Conservation (phyloP, 2,329 filamentous ascomycete species). For the Curvularia sp. region DNA sequence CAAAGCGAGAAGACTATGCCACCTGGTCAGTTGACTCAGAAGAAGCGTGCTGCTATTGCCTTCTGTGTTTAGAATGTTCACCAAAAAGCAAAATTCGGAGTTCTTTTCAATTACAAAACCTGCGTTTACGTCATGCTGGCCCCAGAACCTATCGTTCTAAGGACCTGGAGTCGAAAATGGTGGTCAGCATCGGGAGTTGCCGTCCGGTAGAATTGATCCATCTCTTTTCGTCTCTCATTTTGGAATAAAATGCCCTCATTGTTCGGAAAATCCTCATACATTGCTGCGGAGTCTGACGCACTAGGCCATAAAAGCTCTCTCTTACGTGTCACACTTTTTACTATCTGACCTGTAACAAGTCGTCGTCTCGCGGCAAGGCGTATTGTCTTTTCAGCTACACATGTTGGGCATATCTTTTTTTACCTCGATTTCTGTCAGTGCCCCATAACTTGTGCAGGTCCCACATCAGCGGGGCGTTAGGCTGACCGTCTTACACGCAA, state of each 20-base stretch:
- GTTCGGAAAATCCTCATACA: not conserved
- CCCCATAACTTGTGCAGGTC: not conserved
- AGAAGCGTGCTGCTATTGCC: not conserved
- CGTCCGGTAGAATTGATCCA: not conserved
- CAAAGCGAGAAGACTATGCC: not conserved
- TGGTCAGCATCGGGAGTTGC: not conserved
- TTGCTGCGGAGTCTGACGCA: not conserved
- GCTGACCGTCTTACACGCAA: not conserved
- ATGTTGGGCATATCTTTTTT: not conserved
- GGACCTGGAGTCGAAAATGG: not conserved
- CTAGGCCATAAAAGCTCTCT: not conserved
- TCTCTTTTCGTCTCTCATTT: not conserved
- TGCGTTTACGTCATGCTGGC: not conserved
- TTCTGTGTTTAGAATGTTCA: not conserved
- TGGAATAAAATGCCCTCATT: not conserved
- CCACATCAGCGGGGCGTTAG: not conserved
- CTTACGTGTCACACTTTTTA: not conserved
- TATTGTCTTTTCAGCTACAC: too few relatives aligned
- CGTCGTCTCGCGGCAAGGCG: not conserved
- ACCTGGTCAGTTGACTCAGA: not conserved
- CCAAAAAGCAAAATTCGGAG: not conserved
- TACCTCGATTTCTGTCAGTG: not conserved
- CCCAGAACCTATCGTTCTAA: not conserved
- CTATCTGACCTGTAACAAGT: not conserved
- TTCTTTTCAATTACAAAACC: not conserved